These are phyloP conservation scores for Cardamine chenopodiifolia DNA, from an alignment of 345 rosid species.

Conservation along the genomic window DNA sequence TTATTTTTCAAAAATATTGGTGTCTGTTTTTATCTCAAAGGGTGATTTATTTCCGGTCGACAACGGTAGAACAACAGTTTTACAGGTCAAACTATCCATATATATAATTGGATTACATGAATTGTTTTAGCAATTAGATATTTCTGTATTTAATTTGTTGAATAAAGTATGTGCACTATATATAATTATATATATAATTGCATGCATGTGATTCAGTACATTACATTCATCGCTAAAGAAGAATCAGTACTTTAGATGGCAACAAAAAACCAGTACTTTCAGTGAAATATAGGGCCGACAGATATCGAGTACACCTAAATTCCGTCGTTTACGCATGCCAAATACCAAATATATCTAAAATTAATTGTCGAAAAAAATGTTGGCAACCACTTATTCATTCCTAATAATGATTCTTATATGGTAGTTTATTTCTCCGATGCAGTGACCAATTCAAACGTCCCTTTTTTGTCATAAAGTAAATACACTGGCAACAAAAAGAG, in stretches of 20 bases:
- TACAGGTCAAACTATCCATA: background rate
- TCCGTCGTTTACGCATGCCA: background rate
- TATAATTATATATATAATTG: background rate
- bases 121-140: background rate
- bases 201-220: conserved; percentile 23
- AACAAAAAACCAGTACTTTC: conserved; percentile 3
- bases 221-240: conserved; percentile 1
- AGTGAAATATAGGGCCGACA: conserved; percentile 8
- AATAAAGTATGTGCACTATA: background rate
- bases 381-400: background rate
- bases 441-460: background rate
- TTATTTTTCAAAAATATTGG: background rate
- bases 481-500: background rate
- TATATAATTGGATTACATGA: background rate
- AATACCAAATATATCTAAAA: conserved; percentile 3
- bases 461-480: conserved; percentile 10
- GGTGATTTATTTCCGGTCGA: background rate
- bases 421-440: background rate
- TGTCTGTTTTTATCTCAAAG: background rate
- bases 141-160: background rate
- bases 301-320: conserved; percentile 13
- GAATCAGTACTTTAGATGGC: conserved; percentile 6
- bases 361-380: background rate
- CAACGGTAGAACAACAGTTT: background rate
- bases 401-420: background rate